A percentile compares a stretch with the other conserved stretches of the same genome.
Evolutionary conservation across 306 rosid genomes (phyloP).

Genomic region (Pterocarpus macrocarpus): DNA sequence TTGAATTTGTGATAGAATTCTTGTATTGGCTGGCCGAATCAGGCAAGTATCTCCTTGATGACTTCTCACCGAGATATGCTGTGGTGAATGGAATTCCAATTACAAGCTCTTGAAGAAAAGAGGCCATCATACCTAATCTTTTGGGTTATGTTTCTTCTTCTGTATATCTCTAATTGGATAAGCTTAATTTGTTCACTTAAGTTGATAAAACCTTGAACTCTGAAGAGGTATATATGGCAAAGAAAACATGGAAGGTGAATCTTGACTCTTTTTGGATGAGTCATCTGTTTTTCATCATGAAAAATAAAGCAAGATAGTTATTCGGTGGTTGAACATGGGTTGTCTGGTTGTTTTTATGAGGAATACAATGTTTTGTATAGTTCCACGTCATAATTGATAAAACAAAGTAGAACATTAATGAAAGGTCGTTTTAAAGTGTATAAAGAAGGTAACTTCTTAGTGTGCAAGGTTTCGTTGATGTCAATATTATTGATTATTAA

Average conservation of each 20-base stretch:
- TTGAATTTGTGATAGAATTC: neutral
- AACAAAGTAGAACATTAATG: neutral
- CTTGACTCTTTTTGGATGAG: conserved; percentile 30
- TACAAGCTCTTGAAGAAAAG: too few species aligned
- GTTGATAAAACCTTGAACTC: neutral
- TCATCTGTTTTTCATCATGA: conserved; percentile 16
- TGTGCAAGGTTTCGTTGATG: conserved; percentile 15
- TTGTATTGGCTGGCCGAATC: conserved; percentile 27
- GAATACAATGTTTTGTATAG: neutral
- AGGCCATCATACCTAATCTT: neutral
- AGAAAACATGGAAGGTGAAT: conserved; percentile 4
- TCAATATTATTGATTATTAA: neutral
- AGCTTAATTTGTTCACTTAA: neutral
- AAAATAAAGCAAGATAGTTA: conserved; percentile 10
- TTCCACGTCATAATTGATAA: conserved; percentile 1
- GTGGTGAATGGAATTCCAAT: too few species aligned
- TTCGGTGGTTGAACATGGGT: conserved; percentile 19
- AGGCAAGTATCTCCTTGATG: conserved; percentile 18
- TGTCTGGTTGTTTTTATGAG: neutral
- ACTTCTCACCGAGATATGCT: neutral
- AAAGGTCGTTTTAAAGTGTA: conserved; percentile 19
- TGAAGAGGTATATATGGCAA: conserved; percentile 10
- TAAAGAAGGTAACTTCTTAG: conserved; percentile 13
- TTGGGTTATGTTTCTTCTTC: neutral
- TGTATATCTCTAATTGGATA: neutral